These are phyloP conservation scores for Saitozyma podzolica DNA, from an alignment of 768 basidiomycete species.

Conservation along the genomic window DNA sequence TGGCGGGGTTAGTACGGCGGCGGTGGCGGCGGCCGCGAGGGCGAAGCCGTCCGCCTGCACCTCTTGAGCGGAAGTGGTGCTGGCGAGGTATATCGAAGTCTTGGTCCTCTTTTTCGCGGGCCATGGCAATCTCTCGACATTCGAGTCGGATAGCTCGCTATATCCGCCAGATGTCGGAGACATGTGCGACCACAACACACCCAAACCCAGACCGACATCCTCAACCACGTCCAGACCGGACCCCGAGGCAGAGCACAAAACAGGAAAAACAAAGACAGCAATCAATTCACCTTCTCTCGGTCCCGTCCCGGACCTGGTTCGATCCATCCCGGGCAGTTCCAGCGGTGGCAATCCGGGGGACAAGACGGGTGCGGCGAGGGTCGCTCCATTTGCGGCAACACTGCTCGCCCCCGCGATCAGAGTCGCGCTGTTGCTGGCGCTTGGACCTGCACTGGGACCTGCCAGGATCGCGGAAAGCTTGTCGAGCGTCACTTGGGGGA, in stretches of 20 bases:
- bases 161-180: too few relatives aligned
- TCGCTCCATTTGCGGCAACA: background rate
- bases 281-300: slow-evolving; percentile 16
- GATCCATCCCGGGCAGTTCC: background rate
- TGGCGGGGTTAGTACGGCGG: too few relatives aligned
- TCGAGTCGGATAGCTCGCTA: too few relatives aligned
- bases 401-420: slow-evolving; percentile 1
- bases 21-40: too few relatives aligned
- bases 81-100: too few relatives aligned
- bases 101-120: too few relatives aligned
- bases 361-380: slow-evolving; percentile 15
- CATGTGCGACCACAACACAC: too few relatives aligned
- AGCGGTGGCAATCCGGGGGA: slow-evolving; percentile 24
- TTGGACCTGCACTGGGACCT: slow-evolving; percentile 15
- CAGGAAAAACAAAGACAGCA: background rate
- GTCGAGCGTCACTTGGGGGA: slow-evolving; percentile 72
- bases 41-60: too few relatives aligned
- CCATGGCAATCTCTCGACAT: too few relatives aligned
- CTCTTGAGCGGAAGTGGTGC: too few relatives aligned
- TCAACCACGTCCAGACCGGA: too few relatives aligned
- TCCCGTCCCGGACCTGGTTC: background rate
- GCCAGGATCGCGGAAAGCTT: slow-evolving; percentile 56
- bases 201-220: too few relatives aligned
- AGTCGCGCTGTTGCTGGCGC: background rate
- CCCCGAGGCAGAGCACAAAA: background rate